Evolutionary conservation across 2,329 filamentous ascomycete species (phyloP).

Genomic region (Botrytis porri): DNA sequence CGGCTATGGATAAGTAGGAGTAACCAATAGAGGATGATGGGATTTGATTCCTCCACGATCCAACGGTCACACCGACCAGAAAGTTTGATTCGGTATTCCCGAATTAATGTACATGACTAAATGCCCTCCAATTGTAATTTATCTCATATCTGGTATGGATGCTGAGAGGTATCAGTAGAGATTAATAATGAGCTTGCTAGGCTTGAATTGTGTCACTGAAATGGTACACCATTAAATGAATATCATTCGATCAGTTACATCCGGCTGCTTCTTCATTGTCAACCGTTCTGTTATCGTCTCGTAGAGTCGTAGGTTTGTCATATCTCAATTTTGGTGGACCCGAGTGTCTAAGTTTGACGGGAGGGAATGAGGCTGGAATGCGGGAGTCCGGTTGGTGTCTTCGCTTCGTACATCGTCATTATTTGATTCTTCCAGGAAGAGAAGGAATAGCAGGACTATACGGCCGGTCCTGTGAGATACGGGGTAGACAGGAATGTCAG

Average conservation of each 20-base stretch:
- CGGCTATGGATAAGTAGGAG: background rate
- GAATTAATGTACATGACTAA: background rate
- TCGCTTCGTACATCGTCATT: background rate
- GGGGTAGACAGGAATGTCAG: background rate
- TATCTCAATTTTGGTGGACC: constrained; percentile 13
- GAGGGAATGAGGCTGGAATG: constrained; percentile 11
- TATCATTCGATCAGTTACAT: constrained; percentile 12
- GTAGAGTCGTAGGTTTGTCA: background rate
- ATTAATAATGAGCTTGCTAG: background rate
- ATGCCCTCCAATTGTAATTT: background rate
- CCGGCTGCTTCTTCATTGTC: background rate
- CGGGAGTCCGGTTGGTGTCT: background rate
- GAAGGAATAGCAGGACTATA: constrained; percentile 6
- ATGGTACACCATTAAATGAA: background rate
- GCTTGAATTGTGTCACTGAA: constrained; percentile 5
- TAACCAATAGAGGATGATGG: background rate
- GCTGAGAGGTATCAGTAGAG: background rate
- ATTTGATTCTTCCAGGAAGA: background rate
- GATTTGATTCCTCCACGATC: background rate
- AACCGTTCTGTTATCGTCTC: background rate
- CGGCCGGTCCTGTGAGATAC: background rate
- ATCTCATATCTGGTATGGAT: background rate
- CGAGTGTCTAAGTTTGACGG: constrained; percentile 3
- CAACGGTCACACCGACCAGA: constrained; percentile 8
- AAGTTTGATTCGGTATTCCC: constrained; percentile 3